phyloP scores from a whole-genome alignment of 1,284 basidiomycete species.

The Uromyces viciae-fabae region DNA sequence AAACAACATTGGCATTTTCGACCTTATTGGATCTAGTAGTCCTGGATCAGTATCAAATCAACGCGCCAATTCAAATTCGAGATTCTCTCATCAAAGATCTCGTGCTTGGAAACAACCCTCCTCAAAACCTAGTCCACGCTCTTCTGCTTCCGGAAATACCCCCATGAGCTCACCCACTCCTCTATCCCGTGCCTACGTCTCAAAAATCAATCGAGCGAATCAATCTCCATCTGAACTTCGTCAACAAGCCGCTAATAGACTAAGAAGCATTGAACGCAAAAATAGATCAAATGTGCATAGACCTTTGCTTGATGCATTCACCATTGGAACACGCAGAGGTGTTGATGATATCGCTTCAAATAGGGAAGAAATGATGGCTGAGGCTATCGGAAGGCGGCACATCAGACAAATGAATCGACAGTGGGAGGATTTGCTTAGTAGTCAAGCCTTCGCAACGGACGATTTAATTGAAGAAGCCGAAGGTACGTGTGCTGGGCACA shows the following conservation, averaged over 20 bases:
- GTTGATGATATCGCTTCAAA: neutral
- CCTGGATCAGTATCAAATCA: conserved; percentile 14
- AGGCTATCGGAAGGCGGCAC: conserved; percentile 23
- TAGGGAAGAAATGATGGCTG: conserved; percentile 18
- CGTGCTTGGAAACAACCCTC: conserved; percentile 18
- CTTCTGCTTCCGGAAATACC: neutral
- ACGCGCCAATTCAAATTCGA: neutral
- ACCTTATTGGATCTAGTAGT: conserved; percentile 10
- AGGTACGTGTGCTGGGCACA: neutral
- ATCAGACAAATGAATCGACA: conserved; percentile 18
- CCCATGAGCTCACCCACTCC: conserved; percentile 30
- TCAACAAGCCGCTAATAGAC: conserved; percentile 23
- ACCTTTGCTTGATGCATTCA: conserved; percentile 17
- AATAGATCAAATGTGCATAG: conserved; percentile 10
- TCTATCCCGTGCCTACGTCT: neutral
- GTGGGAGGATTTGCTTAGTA: conserved; percentile 13
- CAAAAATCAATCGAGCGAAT: neutral
- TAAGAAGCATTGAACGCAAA: conserved; percentile 8
- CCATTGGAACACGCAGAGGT: neutral
- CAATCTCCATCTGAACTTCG: conserved; percentile 20
- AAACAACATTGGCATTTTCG: conserved; percentile 10
- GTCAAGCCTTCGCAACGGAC: conserved; percentile 12
- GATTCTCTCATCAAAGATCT: neutral
- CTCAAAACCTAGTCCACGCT: neutral
- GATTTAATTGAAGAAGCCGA: conserved; percentile 36